Conservation (phyloP, 768 basidiomycete genomes). For the Holtermanniella nyarrowii region DNA sequence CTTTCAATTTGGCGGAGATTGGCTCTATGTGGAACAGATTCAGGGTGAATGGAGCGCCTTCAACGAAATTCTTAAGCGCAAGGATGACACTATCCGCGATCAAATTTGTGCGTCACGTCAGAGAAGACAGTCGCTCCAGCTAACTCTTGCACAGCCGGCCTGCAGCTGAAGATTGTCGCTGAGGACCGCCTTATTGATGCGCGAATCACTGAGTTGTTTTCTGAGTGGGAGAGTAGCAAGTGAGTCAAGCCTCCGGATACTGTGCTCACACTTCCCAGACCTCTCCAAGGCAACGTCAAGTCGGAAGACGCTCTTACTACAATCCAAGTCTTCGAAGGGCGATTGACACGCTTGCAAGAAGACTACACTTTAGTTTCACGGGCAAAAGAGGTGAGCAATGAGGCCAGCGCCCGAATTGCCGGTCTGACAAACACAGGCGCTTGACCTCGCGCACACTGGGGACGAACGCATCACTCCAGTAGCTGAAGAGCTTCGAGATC, state of each 20-base stretch:
- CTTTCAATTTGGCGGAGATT: slow-evolving; percentile 93
- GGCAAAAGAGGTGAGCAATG: slow-evolving; percentile 59
- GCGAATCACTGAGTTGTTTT: slow-evolving; percentile 79
- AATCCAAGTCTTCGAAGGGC: slow-evolving; percentile 88
- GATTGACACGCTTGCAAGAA: slow-evolving; percentile 77
- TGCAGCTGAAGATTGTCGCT: slow-evolving; percentile 99
- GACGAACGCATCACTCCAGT: slow-evolving; percentile 71
- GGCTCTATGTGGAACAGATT: slow-evolving; percentile 96
- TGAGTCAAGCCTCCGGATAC: slow-evolving; percentile 6
- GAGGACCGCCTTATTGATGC: slow-evolving; percentile 97
- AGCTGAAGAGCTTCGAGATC: slow-evolving; percentile 85
- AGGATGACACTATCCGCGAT: slow-evolving; percentile 97
- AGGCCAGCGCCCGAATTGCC: neutral
- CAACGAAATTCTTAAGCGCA: slow-evolving; percentile 92
- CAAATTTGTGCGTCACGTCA: slow-evolving; percentile 62
- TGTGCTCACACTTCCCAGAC: slow-evolving; percentile 34
- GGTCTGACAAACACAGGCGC: slow-evolving; percentile 47
- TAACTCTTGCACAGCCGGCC: slow-evolving; percentile 54
- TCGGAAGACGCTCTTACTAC: slow-evolving; percentile 94
- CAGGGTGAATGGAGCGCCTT: slow-evolving; percentile 97
- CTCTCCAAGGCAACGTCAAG: slow-evolving; percentile 91
- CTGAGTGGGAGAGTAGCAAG: slow-evolving; percentile 91
- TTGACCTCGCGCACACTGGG: slow-evolving; percentile 82
- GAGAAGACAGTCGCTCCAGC: neutral
- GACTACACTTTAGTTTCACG: slow-evolving; percentile 91